Base-by-base conservation (phyloP, 805 yeast species). In the Lipomyces yamadae region DNA sequence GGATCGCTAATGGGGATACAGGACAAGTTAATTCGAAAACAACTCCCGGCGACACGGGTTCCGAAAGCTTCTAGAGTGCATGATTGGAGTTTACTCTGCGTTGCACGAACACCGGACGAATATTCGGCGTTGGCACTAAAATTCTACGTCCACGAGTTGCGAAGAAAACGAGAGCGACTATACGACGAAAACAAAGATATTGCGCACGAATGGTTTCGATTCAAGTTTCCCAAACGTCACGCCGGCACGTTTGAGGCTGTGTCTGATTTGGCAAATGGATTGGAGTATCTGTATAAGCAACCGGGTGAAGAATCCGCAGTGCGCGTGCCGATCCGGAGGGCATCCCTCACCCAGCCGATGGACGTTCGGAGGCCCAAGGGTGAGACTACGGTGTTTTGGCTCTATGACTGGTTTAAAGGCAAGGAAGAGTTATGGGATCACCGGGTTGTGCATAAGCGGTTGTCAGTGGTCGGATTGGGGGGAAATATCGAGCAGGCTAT, bases 331-430 rank as follows among this genome's bases (percentile, higher is more conserved):
- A 7, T 32, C n/a, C 34, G 34, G 58, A 32, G 33, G 57, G 32
- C 5, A 35, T 33, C n/a, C 18, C 48, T 42, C 11, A 7, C 56
- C 5, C 67, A 67, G 34, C 70, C 70, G 53, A 45, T 64, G 30
- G 62, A 64, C 54, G 68, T 65, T 7, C 70, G 68, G n/a, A 33
- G 57, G 18, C 70, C 70, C 52, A 15, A 42, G 56, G 64, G 60
- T 34, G 58, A 52, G 5, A 60, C 70, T 5, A 56, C 54, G 3
- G 57, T 68, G 18, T 64, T 62, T 54, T 68, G 71, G 71, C 29
- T 64, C 29, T 53, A 68, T 37, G 71, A 68, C 24, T 68, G 71
- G 71, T 68, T 56, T 33, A 62, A 60, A 63, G 71, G 71, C 30
- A 56, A 45, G 13, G 67, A 33, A 10, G 63, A 66, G 50, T 30